A percentile compares a stretch with the other conserved stretches of the same genome.
These are phyloP conservation scores for Harringtonia aguacate DNA, from an alignment of 2,329 filamentous ascomycete species.

Conservation along the genomic window DNA sequence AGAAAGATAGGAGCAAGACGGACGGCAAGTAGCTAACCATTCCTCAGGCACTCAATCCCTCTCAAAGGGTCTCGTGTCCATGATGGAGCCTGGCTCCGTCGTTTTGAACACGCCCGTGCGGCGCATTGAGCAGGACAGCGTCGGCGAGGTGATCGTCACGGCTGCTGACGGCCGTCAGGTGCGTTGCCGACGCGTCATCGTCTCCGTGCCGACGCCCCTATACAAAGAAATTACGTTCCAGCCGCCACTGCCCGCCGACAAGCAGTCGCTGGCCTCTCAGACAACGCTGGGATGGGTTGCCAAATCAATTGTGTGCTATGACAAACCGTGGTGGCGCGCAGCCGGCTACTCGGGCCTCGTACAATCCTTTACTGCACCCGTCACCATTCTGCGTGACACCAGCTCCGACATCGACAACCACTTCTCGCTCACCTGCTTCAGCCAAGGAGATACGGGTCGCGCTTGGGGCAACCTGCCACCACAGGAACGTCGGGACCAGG, in stretches of 20 bases:
- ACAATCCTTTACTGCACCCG: constrained; percentile 2
- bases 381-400: constrained; percentile 3
- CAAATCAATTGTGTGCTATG: constrained; percentile 36
- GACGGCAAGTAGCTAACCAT: too few relatives aligned
- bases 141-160: too few relatives aligned
- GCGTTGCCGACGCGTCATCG: constrained; percentile 2
- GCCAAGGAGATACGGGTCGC: constrained; percentile 9
- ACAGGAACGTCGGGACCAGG: too few relatives aligned
- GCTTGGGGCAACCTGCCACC: too few relatives aligned
- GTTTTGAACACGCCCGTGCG: constrained; percentile 3
- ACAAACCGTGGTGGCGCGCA: constrained; percentile 25
- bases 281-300: constrained; percentile 37
- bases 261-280: constrained; percentile 15
- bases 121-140: background rate
- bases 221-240: constrained; percentile 28
- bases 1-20: too few relatives aligned
- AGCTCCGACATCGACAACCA: constrained; percentile 14
- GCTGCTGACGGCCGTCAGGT: background rate
- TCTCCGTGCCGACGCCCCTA: constrained; percentile 7
- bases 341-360: constrained; percentile 30
- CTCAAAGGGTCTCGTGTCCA: background rate
- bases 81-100: background rate
- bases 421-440: constrained; percentile 28
- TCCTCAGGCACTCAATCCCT: constrained; percentile 26
- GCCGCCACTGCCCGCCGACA: constrained; percentile 26